phyloP scores from a whole-genome alignment of 805 yeast genomes.

The Jamesozyma lodderae region DNA sequence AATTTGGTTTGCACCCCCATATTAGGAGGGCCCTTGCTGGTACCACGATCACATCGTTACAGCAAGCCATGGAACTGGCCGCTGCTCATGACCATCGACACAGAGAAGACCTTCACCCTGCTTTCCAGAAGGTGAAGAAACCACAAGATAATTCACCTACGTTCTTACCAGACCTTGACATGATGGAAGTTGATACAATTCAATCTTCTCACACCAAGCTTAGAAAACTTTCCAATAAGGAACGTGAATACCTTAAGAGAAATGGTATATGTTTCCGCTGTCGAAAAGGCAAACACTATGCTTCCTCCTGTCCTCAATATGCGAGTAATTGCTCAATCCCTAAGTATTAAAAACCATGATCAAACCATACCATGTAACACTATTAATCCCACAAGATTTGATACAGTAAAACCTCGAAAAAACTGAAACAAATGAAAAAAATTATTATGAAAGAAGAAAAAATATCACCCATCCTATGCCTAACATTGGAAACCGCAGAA shows the following conservation, averaged over 20 bases:
- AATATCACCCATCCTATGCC: background rate
- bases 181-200: too few relatives aligned
- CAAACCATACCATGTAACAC: background rate
- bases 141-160: background rate
- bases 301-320: background rate
- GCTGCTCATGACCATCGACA: background rate
- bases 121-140: background rate
- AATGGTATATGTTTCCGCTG: background rate
- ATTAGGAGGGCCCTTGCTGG: background rate
- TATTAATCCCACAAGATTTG: background rate
- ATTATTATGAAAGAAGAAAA: too few relatives aligned
- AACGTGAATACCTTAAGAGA: background rate
- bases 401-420: background rate
- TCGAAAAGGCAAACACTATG: background rate
- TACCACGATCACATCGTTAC: background rate
- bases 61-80: conserved; percentile 1
- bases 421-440: too few relatives aligned
- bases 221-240: background rate
- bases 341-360: background rate
- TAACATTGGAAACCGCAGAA: background rate
- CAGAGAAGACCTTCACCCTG: background rate
- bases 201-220: background rate
- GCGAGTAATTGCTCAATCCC: background rate
- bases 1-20: background rate
- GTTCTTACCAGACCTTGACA: too few relatives aligned